Evolutionary conservation across 805 yeast genomes (phyloP), one percentile per base, ranked within the genome.

Genomic region (Lipomyces sp.): DNA sequence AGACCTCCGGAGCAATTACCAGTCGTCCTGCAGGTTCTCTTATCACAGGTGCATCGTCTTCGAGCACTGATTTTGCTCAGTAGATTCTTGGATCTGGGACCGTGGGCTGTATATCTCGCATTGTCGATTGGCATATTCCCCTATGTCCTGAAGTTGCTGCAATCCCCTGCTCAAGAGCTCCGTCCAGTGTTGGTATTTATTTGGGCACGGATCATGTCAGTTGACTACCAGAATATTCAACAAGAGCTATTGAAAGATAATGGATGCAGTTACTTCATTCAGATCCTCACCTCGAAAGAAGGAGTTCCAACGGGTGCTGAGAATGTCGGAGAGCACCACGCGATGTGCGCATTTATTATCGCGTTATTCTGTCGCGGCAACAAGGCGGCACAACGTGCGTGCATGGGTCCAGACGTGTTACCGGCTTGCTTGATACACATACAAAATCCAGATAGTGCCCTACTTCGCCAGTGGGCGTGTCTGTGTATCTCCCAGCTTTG

Each of bases 151-250:
- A 92, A 93, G 73, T 82, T 95, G 30, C 79, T 95, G 42, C 98
- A 94, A 75, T 88, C 96, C 66, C 98, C 98, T 0, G 97, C 98
- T 0, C 96, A 91, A 34, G 98, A 95, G 74, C 81, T 95, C 66
- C 92, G 92, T 73, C 98, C 98, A 0, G 97, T 94, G 2, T 79
- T 95, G 64, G 95, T 95, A 1, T 95, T 94, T 74, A 95, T 95
- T 63, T 95, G 99, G 99, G 97, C 98, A 0, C 83, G 98, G 71
- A 92, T 95, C 30, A 92, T 95, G 95, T 93, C 98, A 2, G 96
- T 95, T 32, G 98, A 94, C 77, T 89, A 90, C 76, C 85, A 86
- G 70, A 89, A 90, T 73, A 91, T 97, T 2, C 99, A 95, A 76
- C 92, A 89, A 69, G 99, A 95, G 74, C 83, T 95, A 37, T 85